Conservation (phyloP, 2,329 filamentous ascomycete species). For the Orbilia oligospora region DNA sequence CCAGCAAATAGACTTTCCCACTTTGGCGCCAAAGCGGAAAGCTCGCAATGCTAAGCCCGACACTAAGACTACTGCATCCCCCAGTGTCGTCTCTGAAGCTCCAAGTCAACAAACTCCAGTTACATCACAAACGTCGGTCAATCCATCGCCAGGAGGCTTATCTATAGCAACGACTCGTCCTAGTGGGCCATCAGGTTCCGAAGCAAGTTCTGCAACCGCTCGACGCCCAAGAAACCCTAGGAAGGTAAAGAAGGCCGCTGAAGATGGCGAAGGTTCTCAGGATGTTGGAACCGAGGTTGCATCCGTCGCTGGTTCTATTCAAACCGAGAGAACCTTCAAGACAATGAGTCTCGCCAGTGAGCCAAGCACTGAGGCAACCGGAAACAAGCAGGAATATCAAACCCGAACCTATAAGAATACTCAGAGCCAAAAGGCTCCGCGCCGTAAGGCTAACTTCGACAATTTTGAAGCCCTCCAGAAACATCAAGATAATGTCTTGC, state of each 20-base stretch:
- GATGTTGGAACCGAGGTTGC: background rate
- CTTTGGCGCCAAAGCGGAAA: constrained; percentile 45
- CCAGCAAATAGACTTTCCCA: constrained; percentile 29
- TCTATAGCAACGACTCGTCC: background rate
- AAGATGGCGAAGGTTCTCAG: constrained; percentile 11
- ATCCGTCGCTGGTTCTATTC: background rate
- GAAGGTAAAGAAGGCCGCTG: background rate
- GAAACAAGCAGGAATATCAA: constrained; percentile 38
- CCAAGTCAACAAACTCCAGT: constrained; percentile 1
- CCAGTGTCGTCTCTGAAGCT: background rate
- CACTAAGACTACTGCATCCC: background rate
- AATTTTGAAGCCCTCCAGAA: constrained; percentile 24
- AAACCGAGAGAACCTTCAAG: constrained; percentile 6
- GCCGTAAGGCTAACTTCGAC: constrained; percentile 34
- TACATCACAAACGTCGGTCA: background rate
- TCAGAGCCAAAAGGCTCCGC: constrained; percentile 45
- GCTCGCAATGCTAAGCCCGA: constrained; percentile 13
- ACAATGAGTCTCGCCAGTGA: constrained; percentile 18
- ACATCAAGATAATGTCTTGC: constrained; percentile 30
- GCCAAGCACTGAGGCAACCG: background rate
- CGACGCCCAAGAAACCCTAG: constrained; percentile 28
- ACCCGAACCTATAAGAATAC: constrained; percentile 44
- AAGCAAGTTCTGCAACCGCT: constrained; percentile 14
- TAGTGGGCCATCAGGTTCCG: constrained; percentile 1
- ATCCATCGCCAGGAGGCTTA: background rate